Evolutionary conservation across 345 rosid genomes (phyloP).

Genomic region (Raphanus raphanistrum): DNA sequence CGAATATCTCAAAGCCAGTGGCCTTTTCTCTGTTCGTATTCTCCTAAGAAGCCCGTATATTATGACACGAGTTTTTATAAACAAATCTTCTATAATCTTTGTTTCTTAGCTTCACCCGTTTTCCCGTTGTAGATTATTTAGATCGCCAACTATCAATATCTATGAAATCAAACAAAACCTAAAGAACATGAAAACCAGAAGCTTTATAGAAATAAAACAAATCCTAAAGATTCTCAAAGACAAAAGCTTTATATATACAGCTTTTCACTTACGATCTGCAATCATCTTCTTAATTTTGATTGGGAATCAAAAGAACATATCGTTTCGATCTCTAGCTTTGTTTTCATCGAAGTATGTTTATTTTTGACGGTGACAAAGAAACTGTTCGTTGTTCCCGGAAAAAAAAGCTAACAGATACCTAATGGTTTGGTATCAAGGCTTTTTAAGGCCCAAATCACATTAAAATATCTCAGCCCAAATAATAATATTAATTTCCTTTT

Average conservation of each 20-base stretch:
- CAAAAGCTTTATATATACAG: background rate
- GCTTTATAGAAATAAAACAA: background rate
- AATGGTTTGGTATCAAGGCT: too few relatives aligned
- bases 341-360: too few relatives aligned
- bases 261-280: background rate
- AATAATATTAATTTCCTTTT: too few relatives aligned
- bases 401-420: too few relatives aligned
- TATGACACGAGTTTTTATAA: too few relatives aligned
- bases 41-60: background rate
- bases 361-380: too few relatives aligned
- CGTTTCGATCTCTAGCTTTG: too few relatives aligned
- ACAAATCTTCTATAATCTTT: background rate
- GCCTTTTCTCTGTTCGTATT: background rate
- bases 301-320: background rate
- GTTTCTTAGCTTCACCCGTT: background rate
- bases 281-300: background rate
- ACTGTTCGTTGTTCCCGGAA: too few relatives aligned
- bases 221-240: background rate
- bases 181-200: background rate
- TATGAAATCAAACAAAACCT: background rate
- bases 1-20: background rate
- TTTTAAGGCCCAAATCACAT: too few relatives aligned
- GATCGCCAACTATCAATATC: background rate
- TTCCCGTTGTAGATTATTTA: background rate
- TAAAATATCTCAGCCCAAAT: too few relatives aligned